Base-by-base conservation (phyloP, 108 stramenopile species). In the Skeletonema marinoi region DNA sequence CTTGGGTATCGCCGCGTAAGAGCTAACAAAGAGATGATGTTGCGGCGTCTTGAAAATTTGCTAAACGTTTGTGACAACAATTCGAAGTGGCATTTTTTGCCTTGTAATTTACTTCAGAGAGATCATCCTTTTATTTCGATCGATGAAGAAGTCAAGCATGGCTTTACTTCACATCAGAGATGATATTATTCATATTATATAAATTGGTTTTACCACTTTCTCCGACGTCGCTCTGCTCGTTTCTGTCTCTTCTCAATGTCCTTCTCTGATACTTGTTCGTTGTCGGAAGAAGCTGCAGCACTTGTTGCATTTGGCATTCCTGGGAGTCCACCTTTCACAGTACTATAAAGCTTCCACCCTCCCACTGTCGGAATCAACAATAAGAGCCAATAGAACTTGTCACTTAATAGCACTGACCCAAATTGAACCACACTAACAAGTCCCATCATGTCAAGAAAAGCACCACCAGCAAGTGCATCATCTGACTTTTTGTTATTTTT, bases 371-470 rank as follows among this genome's bases (percentile, higher is more conserved):
- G 87, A 59, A 86, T 69, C 42, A 76, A 30, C 12, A 32, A 21
- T 36, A 82, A 70, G 50, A 84, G 36, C 70, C 70, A 87, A 65
- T 87, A 88, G 64, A 86, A 80, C 51, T 80, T 76, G 30, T 78
- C 32, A 19, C 76, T 84, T 12, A 79, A 64, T 59, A 90, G 80
- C 17, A 73, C 62, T 0, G 83, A 63, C 6, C 73, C 83, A 65
- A 73, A 88, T 75, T 90, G 86, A 3, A 88, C 74, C 14, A 87
- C 16, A 14, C 82, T 32, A 29, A 84, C 79, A 16, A 87, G 68
- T 19, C 84, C 89, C 44, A 90, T 61, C 36, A 88, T 68, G 74
- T 90, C 89, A 12, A 90, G 71, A 29, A 78, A 85, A 29, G 73
- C 71, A 30, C 89, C 89, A 25, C 87, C 89, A 1, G 74, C 87